A percentile compares a stretch with the other conserved stretches of the same genome.
phyloP scores from a whole-genome alignment of 495 filamentous ascomycete genomes.

The Lasiosphaeria ovina region DNA sequence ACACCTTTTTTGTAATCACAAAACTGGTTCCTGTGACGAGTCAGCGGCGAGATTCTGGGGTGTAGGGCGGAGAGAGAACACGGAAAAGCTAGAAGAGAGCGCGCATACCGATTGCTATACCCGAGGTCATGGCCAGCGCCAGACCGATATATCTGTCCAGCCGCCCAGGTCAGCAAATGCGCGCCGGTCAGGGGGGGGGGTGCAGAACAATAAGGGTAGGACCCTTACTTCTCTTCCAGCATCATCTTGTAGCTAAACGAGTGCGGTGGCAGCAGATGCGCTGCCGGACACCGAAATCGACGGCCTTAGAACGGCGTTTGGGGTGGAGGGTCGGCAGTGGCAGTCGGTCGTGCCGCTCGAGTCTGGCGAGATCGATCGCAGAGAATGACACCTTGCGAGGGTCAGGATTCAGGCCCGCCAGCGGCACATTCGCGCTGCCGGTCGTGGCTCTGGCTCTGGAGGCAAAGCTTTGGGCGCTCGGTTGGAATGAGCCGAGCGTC shows the following conservation, averaged over 20 bases:
- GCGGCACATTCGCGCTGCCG: slow-evolving; percentile 12
- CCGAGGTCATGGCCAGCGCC: slow-evolving; percentile 83
- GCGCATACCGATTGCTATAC: slow-evolving; percentile 84
- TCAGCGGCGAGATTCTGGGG: slow-evolving; percentile 21
- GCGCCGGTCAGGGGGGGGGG: neutral
- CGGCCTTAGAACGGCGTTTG: slow-evolving; percentile 1
- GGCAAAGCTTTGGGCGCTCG: neutral
- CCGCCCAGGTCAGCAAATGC: slow-evolving; percentile 19
- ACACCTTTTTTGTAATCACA: slow-evolving; percentile 89
- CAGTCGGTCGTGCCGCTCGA: slow-evolving; percentile 11
- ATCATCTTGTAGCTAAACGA: slow-evolving; percentile 53
- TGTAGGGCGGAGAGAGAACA: neutral
- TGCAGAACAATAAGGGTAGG: neutral
- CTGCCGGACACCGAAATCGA: slow-evolving; percentile 19
- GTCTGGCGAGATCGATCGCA: slow-evolving; percentile 17
- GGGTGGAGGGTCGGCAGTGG: slow-evolving; percentile 5
- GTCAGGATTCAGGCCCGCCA: slow-evolving; percentile 5
- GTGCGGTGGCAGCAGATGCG: slow-evolving; percentile 33
- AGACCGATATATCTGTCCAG: slow-evolving; percentile 80
- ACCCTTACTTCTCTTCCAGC: slow-evolving; percentile 82
- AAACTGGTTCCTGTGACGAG: slow-evolving; percentile 73
- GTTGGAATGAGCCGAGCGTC: neutral
- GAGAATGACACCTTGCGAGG: slow-evolving; percentile 1
- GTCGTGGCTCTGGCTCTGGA: too few species aligned
- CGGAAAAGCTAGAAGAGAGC: neutral